phyloP scores from a whole-genome alignment of 2,329 filamentous ascomycete genomes.

The Aspergillus pseudotamarii region DNA sequence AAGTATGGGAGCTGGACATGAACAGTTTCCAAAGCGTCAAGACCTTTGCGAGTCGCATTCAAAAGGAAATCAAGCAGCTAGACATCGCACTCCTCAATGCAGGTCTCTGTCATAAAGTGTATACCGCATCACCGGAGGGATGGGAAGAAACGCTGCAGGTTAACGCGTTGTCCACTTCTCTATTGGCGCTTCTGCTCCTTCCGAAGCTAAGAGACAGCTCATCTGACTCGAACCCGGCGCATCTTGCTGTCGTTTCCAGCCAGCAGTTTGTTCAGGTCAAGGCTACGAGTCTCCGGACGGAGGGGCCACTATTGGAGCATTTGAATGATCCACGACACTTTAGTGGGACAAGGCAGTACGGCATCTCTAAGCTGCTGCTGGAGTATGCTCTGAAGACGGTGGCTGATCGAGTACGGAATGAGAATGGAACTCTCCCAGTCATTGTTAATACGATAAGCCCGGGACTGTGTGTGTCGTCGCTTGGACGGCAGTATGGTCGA shows the following conservation, averaged over 20 bases:
- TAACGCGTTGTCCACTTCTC: conserved; percentile 59
- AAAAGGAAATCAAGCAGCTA: conserved; percentile 40
- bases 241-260: conserved; percentile 51
- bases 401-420: conserved; percentile 31
- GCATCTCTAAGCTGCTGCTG: conserved; percentile 46
- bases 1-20: conserved; percentile 53
- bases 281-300: conserved; percentile 33
- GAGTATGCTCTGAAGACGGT: conserved; percentile 47
- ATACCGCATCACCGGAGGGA: conserved; percentile 43
- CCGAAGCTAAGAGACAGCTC: conserved; percentile 47
- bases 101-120: conserved; percentile 45
- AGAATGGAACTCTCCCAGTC: conserved; percentile 41
- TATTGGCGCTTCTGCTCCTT: conserved; percentile 57
- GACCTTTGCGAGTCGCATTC: conserved; percentile 44
- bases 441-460: conserved; percentile 51
- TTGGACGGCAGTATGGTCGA: conserved; percentile 44
- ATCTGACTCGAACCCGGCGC: conserved; percentile 32
- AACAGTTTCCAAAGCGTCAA: conserved; percentile 49
- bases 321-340: conserved; percentile 36
- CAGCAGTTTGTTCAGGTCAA: conserved; percentile 41
- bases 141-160: conserved; percentile 60
- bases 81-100: conserved; percentile 53
- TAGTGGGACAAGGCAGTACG: conserved; percentile 40
- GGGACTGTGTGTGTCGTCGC: conserved; percentile 46
- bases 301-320: conserved; percentile 35